Evolutionary conservation across 2,329 filamentous ascomycete genomes (phyloP).

Genomic region (Tolypocladium guangdongense): DNA sequence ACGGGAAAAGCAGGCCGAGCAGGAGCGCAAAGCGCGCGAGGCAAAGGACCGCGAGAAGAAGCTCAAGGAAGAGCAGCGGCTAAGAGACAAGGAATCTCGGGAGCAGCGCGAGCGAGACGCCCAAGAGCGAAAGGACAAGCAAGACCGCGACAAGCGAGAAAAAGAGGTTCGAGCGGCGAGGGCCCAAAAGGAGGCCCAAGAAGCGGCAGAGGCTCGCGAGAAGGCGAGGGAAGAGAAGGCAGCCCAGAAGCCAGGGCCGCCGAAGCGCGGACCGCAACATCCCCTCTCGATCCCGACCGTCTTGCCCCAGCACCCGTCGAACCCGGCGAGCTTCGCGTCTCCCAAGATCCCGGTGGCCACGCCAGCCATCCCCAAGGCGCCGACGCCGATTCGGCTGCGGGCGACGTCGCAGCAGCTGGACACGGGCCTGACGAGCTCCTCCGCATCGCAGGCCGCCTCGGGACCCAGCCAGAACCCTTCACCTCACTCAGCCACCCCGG

Average conservation of each 20-base stretch:
- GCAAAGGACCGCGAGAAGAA: slow-evolving; percentile 64
- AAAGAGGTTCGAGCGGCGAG: slow-evolving; percentile 45
- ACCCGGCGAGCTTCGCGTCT: slow-evolving; percentile 53
- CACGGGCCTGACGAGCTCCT: slow-evolving; percentile 56
- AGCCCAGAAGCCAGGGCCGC: slow-evolving; percentile 21
- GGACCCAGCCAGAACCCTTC: slow-evolving; percentile 45
- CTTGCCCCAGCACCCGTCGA: slow-evolving; percentile 48
- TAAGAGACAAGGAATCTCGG: slow-evolving; percentile 66
- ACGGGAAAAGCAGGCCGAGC: slow-evolving; percentile 73
- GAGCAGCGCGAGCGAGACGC: slow-evolving; percentile 63
- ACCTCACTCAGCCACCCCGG: slow-evolving; percentile 50
- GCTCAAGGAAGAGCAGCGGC: slow-evolving; percentile 70
- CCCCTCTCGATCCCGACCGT: slow-evolving; percentile 33
- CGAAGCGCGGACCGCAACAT: slow-evolving; percentile 21
- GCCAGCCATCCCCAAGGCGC: slow-evolving; percentile 70
- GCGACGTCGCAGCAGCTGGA: slow-evolving; percentile 76
- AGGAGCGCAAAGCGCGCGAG: slow-evolving; percentile 65
- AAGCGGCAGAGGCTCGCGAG: slow-evolving; percentile 36
- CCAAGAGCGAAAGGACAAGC: slow-evolving; percentile 50
- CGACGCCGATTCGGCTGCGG: slow-evolving; percentile 66
- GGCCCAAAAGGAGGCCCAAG: slow-evolving; percentile 47
- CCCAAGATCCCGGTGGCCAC: slow-evolving; percentile 72
- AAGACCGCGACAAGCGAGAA: slow-evolving; percentile 50
- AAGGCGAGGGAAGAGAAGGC: slow-evolving; percentile 59
- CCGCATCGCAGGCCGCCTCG: slow-evolving; percentile 52